Evolutionary conservation across 2,329 filamentous ascomycete species (phyloP).

Genomic region (Aspergillus vadensis): DNA sequence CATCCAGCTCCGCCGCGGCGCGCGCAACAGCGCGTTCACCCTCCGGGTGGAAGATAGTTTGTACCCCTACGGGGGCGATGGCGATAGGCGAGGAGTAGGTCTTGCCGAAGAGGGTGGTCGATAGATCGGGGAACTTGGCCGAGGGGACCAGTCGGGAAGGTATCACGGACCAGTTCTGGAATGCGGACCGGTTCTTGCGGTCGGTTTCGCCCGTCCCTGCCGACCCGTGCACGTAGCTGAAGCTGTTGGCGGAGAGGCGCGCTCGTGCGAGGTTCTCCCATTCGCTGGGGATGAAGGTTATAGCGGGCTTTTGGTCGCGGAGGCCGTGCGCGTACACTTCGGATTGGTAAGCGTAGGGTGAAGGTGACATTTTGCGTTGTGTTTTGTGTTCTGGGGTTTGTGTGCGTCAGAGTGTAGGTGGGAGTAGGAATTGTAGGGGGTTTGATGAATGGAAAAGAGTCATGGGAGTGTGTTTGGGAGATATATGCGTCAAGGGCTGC

Average conservation of each 20-base stretch:
- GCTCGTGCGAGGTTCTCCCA: slow-evolving; percentile 57
- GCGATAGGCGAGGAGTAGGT: slow-evolving; percentile 56
- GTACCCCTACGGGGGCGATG: slow-evolving; percentile 69
- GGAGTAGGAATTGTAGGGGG: too few relatives aligned
- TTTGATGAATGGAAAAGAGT: background rate
- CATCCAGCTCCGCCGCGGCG: slow-evolving; percentile 58
- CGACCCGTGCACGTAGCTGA: slow-evolving; percentile 61
- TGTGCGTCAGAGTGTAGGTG: too few relatives aligned
- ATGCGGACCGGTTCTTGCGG: slow-evolving; percentile 33
- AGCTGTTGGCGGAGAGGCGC: slow-evolving; percentile 52
- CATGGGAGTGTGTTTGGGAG: too few relatives aligned
- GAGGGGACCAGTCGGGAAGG: slow-evolving; percentile 28
- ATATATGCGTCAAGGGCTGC: too few relatives aligned
- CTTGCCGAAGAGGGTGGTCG: slow-evolving; percentile 54
- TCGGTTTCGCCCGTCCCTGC: slow-evolving; percentile 45
- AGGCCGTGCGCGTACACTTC: slow-evolving; percentile 53
- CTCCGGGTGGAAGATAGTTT: slow-evolving; percentile 66
- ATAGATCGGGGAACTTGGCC: slow-evolving; percentile 48
- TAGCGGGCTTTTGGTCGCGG: slow-evolving; percentile 47
- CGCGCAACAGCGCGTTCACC: slow-evolving; percentile 64
- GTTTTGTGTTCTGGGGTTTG: too few relatives aligned
- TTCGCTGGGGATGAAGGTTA: slow-evolving; percentile 59
- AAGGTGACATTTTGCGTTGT: background rate
- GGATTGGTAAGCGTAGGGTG: slow-evolving; percentile 34
- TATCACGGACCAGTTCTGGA: slow-evolving; percentile 32